Base-by-base conservation (phyloP, 2,329 filamentous ascomycete species). In the Botrytis elliptica region DNA sequence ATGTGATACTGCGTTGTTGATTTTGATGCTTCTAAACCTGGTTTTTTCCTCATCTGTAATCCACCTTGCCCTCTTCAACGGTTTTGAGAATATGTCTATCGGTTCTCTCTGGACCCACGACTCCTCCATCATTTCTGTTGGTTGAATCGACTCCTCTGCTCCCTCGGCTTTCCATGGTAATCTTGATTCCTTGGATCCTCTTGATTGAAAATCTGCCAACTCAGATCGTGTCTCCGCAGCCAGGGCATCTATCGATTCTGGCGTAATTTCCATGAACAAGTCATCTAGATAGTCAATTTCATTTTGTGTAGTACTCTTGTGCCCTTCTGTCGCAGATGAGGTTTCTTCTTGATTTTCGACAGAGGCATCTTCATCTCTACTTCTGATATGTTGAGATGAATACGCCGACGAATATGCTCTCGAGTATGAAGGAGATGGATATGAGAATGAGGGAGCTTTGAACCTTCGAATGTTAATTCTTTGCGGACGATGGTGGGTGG, bases 171-270 rank as follows among this genome's bases (percentile, higher is more conserved):
- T 33, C 64, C 64, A 67, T 52, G 29, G 42, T 25, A 49, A 8
- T 36, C 6, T 66, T 8, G 44, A 52, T 52, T 18, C 64, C 33
- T 38, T n/a, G 12, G 46, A 20, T 40, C 55, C 38, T 38, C 18
- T 49, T 52, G 55, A 69, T 44, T 70, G 46, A 52, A 44, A 25
- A 22, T 46, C 40, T n/a, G 64, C 46, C 40, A 69, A 44, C 66
- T 63, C 68, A 36, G 52, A 70, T 38, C 16, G 49, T 49, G 71
- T 38, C 64, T 79, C 79, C 52, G 77, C 77, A 25, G 76, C 74
- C 63, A 81, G 75, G 3, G 76, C 75, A 76, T 83, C 81, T 74
- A 84, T 81, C 9, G 81, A 78, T 57, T 84, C 82, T 16, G 77
- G 79, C 22, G 80, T 82, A 16, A 81, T 77, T 29, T 84, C 82